phyloP scores from a whole-genome alignment of 164 flowering plant genomes.

The Magnolia sinica region DNA sequence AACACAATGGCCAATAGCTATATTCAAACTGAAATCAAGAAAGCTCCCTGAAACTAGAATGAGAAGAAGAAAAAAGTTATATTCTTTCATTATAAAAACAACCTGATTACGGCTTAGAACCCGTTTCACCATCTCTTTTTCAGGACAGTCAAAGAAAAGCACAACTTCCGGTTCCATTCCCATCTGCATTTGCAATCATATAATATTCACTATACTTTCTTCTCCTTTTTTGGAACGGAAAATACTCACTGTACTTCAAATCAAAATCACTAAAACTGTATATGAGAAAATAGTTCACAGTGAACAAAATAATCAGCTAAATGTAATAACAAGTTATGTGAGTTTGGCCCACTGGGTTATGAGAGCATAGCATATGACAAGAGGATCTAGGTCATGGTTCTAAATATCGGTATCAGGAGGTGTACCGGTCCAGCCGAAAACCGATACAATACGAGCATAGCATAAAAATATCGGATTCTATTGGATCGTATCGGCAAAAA shows the following conservation, averaged over 20 bases:
- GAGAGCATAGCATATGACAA: no score
- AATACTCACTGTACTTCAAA: background rate
- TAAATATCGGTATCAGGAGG: no score
- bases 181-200: constrained; percentile 40
- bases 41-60: background rate
- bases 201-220: background rate
- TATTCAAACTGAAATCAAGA: constrained; percentile 1
- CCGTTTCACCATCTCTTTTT: constrained; percentile 90
- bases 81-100: constrained; percentile 25
- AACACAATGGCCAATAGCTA: background rate
- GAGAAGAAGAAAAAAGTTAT: background rate
- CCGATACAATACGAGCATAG: no score
- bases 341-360: background rate
- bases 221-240: no score
- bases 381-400: no score
- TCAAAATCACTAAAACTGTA: background rate
- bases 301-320: no score
- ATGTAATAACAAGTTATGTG: background rate
- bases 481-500: no score
- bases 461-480: no score
- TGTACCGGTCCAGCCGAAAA: no score
- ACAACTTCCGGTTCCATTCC: constrained; percentile 78
- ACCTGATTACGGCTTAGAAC: constrained; percentile 92
- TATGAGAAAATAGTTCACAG: background rate
- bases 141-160: constrained; percentile 90